phyloP scores from a whole-genome alignment of 768 basidiomycete genomes.

The Calocybe gangraenosa region DNA sequence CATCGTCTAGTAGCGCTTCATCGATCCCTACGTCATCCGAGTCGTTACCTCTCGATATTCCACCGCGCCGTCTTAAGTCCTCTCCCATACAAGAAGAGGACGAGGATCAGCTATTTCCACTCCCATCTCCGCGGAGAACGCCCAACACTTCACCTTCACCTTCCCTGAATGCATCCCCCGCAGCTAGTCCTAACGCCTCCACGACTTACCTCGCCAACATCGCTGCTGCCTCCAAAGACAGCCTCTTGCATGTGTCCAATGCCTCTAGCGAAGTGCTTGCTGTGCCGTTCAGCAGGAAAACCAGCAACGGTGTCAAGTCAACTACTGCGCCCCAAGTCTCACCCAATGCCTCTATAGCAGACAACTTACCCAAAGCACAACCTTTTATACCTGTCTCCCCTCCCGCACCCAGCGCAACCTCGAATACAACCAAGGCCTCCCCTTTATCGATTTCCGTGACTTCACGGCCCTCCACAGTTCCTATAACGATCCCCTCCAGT shows the following conservation, averaged over 20 bases:
- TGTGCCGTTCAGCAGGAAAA: conserved; percentile 15
- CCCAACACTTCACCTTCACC: conserved; percentile 36
- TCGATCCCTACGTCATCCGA: conserved; percentile 10
- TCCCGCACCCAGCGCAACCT: background rate
- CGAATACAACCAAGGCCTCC: background rate
- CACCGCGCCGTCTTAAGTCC: conserved; percentile 18
- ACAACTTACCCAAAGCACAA: background rate
- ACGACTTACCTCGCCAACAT: conserved; percentile 10
- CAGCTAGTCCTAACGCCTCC: conserved; percentile 15
- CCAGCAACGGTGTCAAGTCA: background rate
- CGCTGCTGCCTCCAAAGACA: conserved; percentile 6
- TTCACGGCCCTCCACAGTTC: background rate
- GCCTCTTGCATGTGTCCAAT: background rate
- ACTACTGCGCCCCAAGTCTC: background rate
- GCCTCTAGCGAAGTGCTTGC: conserved; percentile 12
- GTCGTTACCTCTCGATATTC: conserved; percentile 8
- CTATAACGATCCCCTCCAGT: conserved; percentile 3
- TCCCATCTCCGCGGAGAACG: conserved; percentile 55
- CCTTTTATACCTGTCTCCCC: background rate
- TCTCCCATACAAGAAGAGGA: conserved; percentile 51
- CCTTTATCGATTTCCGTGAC: background rate
- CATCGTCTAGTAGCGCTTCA: conserved; percentile 9
- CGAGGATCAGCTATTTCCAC: conserved; percentile 52
- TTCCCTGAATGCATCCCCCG: conserved; percentile 18
- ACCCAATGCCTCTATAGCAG: background rate